A percentile compares a stretch with the other conserved stretches of the same genome.
phyloP scores from a whole-genome alignment of 345 rosid genomes.

The Limnanthes douglasii region DNA sequence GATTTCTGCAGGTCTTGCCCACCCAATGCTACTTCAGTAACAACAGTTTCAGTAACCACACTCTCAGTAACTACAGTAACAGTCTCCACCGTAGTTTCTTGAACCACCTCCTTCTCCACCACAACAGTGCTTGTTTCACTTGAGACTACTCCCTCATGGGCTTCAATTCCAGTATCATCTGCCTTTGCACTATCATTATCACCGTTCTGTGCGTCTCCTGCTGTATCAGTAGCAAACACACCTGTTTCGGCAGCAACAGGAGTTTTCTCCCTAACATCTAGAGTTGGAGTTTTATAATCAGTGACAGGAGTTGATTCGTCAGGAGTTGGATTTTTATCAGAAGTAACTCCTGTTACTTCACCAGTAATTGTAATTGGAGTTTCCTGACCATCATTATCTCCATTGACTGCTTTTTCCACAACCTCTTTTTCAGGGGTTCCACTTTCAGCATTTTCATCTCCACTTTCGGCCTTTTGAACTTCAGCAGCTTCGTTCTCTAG shows the following conservation, averaged over 20 bases:
- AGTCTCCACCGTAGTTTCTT: constrained; percentile 9
- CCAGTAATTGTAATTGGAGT: constrained; percentile 2
- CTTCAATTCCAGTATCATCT: constrained; percentile 23
- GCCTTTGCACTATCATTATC: constrained; percentile 13
- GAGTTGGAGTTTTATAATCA: background rate
- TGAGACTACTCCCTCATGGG: constrained; percentile 13
- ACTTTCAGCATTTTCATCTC: constrained; percentile 11
- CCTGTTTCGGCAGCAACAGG: constrained; percentile 14
- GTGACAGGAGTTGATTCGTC: constrained; percentile 10
- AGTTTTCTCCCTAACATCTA: constrained; percentile 13
- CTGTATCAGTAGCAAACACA: background rate
- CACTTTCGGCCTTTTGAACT: constrained; percentile 4
- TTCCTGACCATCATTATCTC: constrained; percentile 5
- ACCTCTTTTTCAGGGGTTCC: constrained; percentile 7
- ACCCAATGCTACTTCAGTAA: constrained; percentile 16
- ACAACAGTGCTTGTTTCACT: constrained; percentile 7
- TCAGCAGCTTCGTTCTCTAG: constrained; percentile 38
- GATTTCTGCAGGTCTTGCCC: constrained; percentile 20
- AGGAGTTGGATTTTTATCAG: no score
- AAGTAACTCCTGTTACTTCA: background rate
- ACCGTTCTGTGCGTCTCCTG: constrained; percentile 4
- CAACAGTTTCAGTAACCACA: constrained; percentile 14
- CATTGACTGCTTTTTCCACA: constrained; percentile 18
- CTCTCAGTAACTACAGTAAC: constrained; percentile 11
- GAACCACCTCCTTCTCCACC: constrained; percentile 11